Evolutionary conservation across 1,284 basidiomycete genomes (phyloP), one percentile per base, ranked within the genome.

Genomic region (Rhodotorula sp.): DNA sequence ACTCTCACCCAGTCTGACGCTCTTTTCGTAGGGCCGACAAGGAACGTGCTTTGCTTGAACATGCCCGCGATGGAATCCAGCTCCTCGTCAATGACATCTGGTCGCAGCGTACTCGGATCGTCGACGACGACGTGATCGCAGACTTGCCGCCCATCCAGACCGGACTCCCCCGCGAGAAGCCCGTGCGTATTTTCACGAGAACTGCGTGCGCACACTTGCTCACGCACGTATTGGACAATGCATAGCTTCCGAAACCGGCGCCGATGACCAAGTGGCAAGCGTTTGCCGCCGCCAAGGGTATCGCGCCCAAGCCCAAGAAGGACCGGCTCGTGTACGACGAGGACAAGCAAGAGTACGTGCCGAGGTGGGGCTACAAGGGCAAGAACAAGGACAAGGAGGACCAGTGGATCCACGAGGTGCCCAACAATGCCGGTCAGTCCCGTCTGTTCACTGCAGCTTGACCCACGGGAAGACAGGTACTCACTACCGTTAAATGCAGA

Each of bases 201-300:
- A 14, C 3, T 14, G n/a, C n/a, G 1, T 26, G 24, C 4, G 51
- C 20, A n/a, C 17, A 29, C 51, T 20, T 8, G 6, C 29, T 24
- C 20, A 22, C 45, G 14, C 44, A 7, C 5, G 1, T 45, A 6
- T 7, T 22, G 5, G 24, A 15, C 20, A 14, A 0, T 6, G 15
- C 33, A 18, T 60, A 71, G 70, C 68, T 98, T 33, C 95, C 95
- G 0, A 95, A 94, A 79, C 89, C 91, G 6, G 96, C 95, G 82
- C 89, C 91, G 6, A 86, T 86, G 60, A 98, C 95, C 22, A 99
- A 97, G 81, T 99, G 96, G 96, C 92, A 98, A 83, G 86, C 88
- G 72, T 99, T 98, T 79, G 95, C 95, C 22, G 88, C 89, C 67
- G 89, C 91, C 56, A 98, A 97, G 84, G 96, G 96, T 45, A 99